Conservation (phyloP, 352 stramenopile genomes). For the Phytophthora meadii region DNA sequence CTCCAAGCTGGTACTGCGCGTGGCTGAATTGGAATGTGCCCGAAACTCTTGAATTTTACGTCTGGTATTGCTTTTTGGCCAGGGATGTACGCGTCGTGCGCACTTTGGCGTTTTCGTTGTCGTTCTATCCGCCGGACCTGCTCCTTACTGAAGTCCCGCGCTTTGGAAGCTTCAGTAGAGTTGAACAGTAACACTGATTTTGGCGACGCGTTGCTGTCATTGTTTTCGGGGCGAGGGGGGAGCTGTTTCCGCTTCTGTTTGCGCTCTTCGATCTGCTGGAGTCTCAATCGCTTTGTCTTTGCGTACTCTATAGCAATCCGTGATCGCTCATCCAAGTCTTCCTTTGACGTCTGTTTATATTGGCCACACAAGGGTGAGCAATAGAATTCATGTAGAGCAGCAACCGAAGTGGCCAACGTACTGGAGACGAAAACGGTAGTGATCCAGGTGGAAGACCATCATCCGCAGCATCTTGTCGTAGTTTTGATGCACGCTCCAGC, state of each 20-base stretch:
- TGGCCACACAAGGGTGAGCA: slow-evolving; percentile 5
- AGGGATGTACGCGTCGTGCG: slow-evolving; percentile 65
- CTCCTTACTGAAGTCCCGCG: slow-evolving; percentile 51
- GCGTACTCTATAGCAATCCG: slow-evolving; percentile 62
- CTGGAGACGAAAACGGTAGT: slow-evolving; percentile 35
- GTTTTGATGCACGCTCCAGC: slow-evolving; percentile 21
- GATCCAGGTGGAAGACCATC: slow-evolving; percentile 8
- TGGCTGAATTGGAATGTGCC: slow-evolving; percentile 70
- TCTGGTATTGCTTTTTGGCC: slow-evolving; percentile 52
- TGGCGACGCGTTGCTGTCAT: slow-evolving; percentile 12
- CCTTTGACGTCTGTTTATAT: slow-evolving; percentile 40
- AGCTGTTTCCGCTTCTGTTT: slow-evolving; percentile 45
- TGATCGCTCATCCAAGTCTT: slow-evolving; percentile 60
- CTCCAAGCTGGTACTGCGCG: slow-evolving; percentile 65
- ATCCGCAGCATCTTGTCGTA: slow-evolving; percentile 13
- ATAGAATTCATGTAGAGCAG: not conserved
- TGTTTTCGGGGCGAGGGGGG: slow-evolving; percentile 50
- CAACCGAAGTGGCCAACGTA: slow-evolving; percentile 13
- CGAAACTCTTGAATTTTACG: slow-evolving; percentile 75
- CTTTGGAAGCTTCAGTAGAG: slow-evolving; percentile 63
- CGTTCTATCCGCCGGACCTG: slow-evolving; percentile 51
- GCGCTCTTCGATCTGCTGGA: slow-evolving; percentile 51
- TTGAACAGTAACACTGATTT: slow-evolving; percentile 39
- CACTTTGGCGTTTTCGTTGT: slow-evolving; percentile 46
- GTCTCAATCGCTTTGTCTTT: slow-evolving; percentile 55